These are phyloP conservation scores for Poronia punctata DNA, from an alignment of 495 filamentous ascomycete genomes.

Conservation along the genomic window DNA sequence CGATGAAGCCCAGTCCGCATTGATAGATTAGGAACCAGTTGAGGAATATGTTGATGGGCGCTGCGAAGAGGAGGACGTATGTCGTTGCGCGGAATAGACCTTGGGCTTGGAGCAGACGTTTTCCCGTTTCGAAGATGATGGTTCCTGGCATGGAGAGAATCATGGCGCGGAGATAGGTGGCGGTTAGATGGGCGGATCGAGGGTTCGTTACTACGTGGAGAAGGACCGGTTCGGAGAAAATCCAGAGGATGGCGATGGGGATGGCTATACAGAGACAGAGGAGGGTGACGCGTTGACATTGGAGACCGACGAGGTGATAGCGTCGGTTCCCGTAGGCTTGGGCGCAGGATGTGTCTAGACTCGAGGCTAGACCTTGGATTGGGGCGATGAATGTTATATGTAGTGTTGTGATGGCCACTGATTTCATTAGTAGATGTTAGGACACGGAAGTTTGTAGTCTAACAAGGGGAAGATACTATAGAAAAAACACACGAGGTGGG, in stretches of 20 bases:
- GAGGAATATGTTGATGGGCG: constrained; percentile 58
- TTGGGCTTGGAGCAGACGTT: constrained; percentile 67
- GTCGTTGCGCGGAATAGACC: constrained; percentile 63
- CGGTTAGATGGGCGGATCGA: constrained; percentile 56
- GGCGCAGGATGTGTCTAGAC: constrained; percentile 65
- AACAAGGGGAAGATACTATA: no score
- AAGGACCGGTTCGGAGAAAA: constrained; percentile 49
- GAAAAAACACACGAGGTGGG: no score
- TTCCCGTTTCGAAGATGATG: constrained; percentile 61
- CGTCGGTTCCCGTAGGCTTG: constrained; percentile 68
- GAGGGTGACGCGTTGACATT: constrained; percentile 63
- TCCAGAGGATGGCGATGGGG: constrained; percentile 57
- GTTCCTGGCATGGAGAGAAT: constrained; percentile 61
- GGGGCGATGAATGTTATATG: no score
- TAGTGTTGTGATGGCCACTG: no score
- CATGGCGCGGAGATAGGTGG: constrained; percentile 58
- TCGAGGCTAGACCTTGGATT: constrained; percentile 64
- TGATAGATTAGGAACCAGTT: constrained; percentile 67
- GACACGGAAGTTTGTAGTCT: no score
- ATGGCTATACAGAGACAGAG: constrained; percentile 59
- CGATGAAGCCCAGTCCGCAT: constrained; percentile 71
- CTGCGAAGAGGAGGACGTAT: constrained; percentile 57
- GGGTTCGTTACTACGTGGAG: constrained; percentile 52
- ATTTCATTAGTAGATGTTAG: no score
- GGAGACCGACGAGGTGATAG: constrained; percentile 61